phyloP scores from a whole-genome alignment of 805 yeast genomes.

The Kazachstania psychrophila region DNA sequence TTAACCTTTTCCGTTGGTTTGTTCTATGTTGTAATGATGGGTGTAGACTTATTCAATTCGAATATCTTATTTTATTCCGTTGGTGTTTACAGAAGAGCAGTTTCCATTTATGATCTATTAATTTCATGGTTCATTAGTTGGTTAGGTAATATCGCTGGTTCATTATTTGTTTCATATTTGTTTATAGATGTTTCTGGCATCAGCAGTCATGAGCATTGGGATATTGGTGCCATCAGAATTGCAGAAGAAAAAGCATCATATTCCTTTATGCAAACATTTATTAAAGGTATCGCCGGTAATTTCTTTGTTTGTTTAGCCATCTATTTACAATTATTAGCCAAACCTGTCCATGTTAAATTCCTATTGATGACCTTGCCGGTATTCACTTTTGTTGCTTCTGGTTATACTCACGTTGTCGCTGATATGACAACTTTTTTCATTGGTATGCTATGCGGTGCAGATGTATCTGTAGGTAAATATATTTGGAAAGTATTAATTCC shows the following conservation, averaged over 20 bases:
- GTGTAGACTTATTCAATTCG: conserved; percentile 68
- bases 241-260: conserved; percentile 36
- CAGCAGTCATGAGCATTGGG: conserved; percentile 34
- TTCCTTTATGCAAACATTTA: conserved; percentile 51
- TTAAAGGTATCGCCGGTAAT: conserved; percentile 70
- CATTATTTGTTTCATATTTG: conserved; percentile 56
- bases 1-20: conserved; percentile 59
- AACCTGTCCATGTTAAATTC: conserved; percentile 69
- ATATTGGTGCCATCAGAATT: conserved; percentile 40
- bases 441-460: conserved; percentile 60
- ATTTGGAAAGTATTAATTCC: conserved; percentile 70
- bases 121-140: conserved; percentile 63
- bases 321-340: conserved; percentile 67
- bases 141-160: conserved; percentile 55
- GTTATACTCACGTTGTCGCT: conserved; percentile 74
- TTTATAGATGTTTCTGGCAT: conserved; percentile 50
- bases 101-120: conserved; percentile 49
- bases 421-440: conserved; percentile 65
- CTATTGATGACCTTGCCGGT: conserved; percentile 56
- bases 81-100: conserved; percentile 62
- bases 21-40: conserved; percentile 65
- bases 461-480: conserved; percentile 50
- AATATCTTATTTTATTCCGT: conserved; percentile 64
- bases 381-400: conserved; percentile 69
- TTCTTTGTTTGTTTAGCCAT: conserved; percentile 69